Conservation (phyloP, 1,139 yeast genomes). For the Petasospora fabianii region DNA sequence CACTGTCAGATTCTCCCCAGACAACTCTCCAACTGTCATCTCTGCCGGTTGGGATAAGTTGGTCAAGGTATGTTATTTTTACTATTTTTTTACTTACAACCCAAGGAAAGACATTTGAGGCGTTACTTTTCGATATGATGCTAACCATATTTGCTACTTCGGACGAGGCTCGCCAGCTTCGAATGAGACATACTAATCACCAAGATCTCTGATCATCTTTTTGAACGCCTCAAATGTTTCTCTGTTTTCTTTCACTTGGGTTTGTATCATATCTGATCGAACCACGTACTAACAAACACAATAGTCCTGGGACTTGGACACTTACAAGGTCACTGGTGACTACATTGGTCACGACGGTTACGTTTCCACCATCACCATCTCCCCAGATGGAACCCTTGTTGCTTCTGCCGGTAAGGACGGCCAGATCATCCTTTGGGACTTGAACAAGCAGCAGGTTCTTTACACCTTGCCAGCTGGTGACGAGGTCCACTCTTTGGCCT, state of each 20-base stretch:
- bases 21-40: conserved; percentile 70
- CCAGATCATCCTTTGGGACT: conserved; percentile 97
- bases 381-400: conserved; percentile 99
- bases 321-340: conserved; percentile 89
- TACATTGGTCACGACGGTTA: conserved; percentile 99
- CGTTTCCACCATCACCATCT: conserved; percentile 95
- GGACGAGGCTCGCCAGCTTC: conserved; percentile 66
- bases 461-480: conserved; percentile 96
- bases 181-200: conserved; percentile 98
- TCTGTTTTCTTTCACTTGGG: too few relatives aligned
- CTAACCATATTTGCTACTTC: conserved; percentile 96
- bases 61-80: conserved; percentile 83
- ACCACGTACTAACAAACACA: conserved; percentile 34
- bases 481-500: conserved; percentile 97
- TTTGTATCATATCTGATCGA: background rate
- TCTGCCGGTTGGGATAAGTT: conserved; percentile 99
- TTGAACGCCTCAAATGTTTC: conserved; percentile 4
- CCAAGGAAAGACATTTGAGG: background rate
- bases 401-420: conserved; percentile 99
- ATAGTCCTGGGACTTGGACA: conserved; percentile 93
- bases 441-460: conserved; percentile 81
- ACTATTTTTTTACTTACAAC: conserved; percentile 1
- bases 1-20: conserved; percentile 90
- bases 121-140: conserved; percentile 49
- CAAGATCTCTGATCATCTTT: conserved; percentile 88